phyloP scores from a whole-genome alignment of 225 moss, liverwort and hornwort species.

The Climacium dendroides region DNA sequence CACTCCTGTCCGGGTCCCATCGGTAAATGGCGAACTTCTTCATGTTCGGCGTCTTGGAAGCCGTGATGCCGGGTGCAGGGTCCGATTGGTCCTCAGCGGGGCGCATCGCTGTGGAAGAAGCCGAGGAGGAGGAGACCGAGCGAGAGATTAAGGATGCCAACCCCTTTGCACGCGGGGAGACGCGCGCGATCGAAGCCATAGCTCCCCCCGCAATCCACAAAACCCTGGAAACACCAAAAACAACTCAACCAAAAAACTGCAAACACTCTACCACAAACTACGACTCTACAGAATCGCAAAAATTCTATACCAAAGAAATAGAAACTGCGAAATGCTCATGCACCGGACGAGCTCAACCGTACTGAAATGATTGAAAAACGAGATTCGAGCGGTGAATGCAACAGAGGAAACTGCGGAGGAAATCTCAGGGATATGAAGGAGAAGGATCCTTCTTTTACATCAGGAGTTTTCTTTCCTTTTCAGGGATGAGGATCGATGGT shows the following conservation, averaged over 20 bases:
- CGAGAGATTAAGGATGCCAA: not conserved
- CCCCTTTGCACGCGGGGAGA: constrained; percentile 8
- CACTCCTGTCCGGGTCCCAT: constrained; percentile 67
- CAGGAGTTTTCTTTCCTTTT: not conserved
- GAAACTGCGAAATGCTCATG: not conserved
- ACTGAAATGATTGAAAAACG: not conserved
- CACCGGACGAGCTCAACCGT: not conserved
- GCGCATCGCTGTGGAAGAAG: not conserved
- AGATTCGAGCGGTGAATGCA: not conserved
- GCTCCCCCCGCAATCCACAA: not conserved
- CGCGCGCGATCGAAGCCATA: constrained; percentile 30
- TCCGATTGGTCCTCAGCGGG: constrained; percentile 4
- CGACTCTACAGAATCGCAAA: not conserved
- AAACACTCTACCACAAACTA: not conserved
- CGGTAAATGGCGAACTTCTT: constrained; percentile 91
- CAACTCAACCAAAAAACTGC: not conserved
- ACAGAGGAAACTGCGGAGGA: not conserved
- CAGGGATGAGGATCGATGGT: not conserved
- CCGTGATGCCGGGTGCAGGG: constrained; percentile 8
- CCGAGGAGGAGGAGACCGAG: constrained; percentile 10
- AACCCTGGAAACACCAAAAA: not conserved
- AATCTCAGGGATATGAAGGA: not conserved
- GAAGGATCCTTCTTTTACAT: not conserved
- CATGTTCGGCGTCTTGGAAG: constrained; percentile 34
- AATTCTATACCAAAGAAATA: not conserved